Evolutionary conservation across 208 protist genomes (phyloP).

Genomic region (Crithidia sp.): DNA sequence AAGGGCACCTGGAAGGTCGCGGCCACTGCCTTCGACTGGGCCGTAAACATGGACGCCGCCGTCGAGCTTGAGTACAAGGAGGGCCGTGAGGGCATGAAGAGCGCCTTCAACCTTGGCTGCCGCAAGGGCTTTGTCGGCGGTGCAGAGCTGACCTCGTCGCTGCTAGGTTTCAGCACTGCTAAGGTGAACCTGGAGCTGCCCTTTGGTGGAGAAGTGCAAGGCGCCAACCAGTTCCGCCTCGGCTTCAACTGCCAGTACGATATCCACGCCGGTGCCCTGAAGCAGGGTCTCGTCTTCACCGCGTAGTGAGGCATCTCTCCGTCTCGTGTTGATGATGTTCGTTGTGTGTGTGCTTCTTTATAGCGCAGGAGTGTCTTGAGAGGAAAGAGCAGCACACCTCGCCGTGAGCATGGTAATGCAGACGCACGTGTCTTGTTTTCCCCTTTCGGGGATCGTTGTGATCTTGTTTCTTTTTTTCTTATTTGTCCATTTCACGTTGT

Average conservation of each 20-base stretch:
- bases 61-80: slow-evolving; percentile 85
- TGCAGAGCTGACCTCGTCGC: slow-evolving; percentile 53
- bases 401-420: too few relatives aligned
- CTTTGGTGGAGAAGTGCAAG: slow-evolving; percentile 75
- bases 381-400: too few relatives aligned
- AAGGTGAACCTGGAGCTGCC: slow-evolving; percentile 79
- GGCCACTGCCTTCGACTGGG: slow-evolving; percentile 69
- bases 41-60: slow-evolving; percentile 60
- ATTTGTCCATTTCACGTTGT: background rate
- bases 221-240: slow-evolving; percentile 76
- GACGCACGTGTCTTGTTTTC: background rate
- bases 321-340: background rate
- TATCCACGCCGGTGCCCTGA: slow-evolving; percentile 68
- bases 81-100: slow-evolving; percentile 62
- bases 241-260: slow-evolving; percentile 83
- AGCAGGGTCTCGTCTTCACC: slow-evolving; percentile 83
- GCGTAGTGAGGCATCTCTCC: slow-evolving; percentile 36
- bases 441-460: background rate
- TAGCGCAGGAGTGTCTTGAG: background rate
- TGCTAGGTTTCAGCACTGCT: slow-evolving; percentile 64
- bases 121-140: slow-evolving; percentile 76
- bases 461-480: background rate
- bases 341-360: background rate
- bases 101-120: slow-evolving; percentile 72
- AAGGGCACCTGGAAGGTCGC: slow-evolving; percentile 88